These are phyloP conservation scores for Apiotrichum montevideense DNA, from an alignment of 1,284 basidiomycete genomes.

Conservation along the genomic window DNA sequence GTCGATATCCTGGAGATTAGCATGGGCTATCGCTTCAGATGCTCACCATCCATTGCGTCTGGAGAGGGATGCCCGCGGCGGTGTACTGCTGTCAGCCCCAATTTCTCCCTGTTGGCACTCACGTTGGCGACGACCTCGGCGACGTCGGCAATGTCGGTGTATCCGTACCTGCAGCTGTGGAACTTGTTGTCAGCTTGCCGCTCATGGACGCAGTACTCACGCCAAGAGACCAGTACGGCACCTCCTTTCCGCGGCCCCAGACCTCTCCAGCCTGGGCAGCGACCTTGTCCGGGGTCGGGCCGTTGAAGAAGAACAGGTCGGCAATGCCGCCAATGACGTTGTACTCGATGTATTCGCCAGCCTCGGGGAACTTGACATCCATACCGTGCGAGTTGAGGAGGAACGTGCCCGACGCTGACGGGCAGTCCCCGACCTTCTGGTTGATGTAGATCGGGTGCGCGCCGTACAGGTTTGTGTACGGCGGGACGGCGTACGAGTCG, in stretches of 20 bases:
- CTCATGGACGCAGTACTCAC: not conserved
- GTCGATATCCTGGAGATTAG: constrained; percentile 43
- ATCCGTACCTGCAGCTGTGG: constrained; percentile 35
- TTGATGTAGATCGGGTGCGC: constrained; percentile 27
- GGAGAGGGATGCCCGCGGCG: constrained; percentile 20
- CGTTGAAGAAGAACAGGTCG: constrained; percentile 28
- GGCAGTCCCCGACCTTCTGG: constrained; percentile 6
- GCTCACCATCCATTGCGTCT: constrained; percentile 24
- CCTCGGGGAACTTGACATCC: constrained; percentile 25
- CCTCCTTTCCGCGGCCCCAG: constrained; percentile 21
- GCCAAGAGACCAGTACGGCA: constrained; percentile 36
- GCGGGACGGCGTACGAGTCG: constrained; percentile 13
- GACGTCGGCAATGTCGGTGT: constrained; percentile 28
- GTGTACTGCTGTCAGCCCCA: constrained; percentile 15
- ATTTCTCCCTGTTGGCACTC: not conserved
- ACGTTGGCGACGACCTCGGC: constrained; percentile 30
- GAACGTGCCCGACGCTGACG: constrained; percentile 47
- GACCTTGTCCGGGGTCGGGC: constrained; percentile 12
- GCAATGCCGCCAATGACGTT: constrained; percentile 28
- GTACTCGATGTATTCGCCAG: constrained; percentile 25
- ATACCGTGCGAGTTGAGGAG: constrained; percentile 33
- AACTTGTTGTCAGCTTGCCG: constrained; percentile 9
- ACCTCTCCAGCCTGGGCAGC: constrained; percentile 17
- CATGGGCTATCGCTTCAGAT: not conserved
- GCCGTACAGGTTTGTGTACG: constrained; percentile 31